Evolutionary conservation across 2,329 filamentous ascomycete genomes (phyloP).

Genomic region (Botryotinia calthae): DNA sequence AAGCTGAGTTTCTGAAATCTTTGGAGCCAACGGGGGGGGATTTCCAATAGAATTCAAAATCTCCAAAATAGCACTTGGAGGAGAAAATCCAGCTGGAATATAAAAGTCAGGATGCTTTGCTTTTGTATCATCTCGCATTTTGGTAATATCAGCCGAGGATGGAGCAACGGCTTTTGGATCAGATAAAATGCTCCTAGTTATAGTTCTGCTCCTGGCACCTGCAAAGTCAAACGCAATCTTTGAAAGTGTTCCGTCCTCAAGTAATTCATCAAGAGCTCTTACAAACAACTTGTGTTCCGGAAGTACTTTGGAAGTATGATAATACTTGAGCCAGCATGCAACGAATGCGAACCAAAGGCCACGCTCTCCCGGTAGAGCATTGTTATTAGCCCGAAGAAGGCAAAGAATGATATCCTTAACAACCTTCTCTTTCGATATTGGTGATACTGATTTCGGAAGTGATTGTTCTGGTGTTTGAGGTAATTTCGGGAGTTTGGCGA

Average conservation of each 20-base stretch:
- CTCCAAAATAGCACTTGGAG: conserved; percentile 26
- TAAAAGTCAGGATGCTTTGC: conserved; percentile 31
- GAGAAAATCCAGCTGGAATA: conserved; percentile 32
- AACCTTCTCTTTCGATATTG: conserved; percentile 12
- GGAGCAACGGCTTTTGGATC: neutral
- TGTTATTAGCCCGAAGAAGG: conserved; percentile 29
- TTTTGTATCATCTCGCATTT: conserved; percentile 29
- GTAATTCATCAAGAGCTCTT: conserved; percentile 31
- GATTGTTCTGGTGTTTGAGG: neutral
- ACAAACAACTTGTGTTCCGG: conserved; percentile 33
- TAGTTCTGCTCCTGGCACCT: conserved; percentile 11
- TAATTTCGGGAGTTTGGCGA: neutral
- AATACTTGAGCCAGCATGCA: conserved; percentile 32
- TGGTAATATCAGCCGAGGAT: conserved; percentile 18
- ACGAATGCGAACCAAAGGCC: conserved; percentile 37
- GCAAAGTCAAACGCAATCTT: conserved; percentile 12
- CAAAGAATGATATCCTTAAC: conserved; percentile 27
- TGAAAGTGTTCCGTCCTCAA: conserved; percentile 26
- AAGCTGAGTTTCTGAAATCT: neutral
- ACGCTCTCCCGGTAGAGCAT: conserved; percentile 35
- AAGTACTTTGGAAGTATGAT: conserved; percentile 22
- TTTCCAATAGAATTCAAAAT: conserved; percentile 25
- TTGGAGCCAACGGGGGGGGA: neutral
- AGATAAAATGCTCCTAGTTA: conserved; percentile 14
- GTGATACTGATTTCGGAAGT: neutral